Percentiles rank a stretch among this genome's conserved stretches.
phyloP scores from a whole-genome alignment of 176 grass and related monocot genomes.

The Raddia distichophylla region DNA sequence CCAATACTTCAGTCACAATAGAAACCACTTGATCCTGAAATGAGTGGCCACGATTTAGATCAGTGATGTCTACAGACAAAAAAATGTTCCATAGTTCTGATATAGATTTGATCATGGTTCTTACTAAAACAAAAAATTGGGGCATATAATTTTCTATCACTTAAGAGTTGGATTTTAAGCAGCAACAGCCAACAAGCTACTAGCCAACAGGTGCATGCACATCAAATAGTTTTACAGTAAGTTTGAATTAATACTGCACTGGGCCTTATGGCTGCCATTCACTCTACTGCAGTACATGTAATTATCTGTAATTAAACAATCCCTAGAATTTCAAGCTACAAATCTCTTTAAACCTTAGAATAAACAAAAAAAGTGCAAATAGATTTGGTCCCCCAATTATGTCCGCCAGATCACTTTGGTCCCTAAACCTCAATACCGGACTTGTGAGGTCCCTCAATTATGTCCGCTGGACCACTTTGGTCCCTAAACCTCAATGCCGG shows the following conservation, averaged over 20 bases:
- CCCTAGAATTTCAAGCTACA: not conserved
- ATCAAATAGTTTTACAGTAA: not conserved
- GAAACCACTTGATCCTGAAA: conserved; percentile 88
- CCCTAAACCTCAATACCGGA: too few species aligned
- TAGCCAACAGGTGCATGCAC: not conserved
- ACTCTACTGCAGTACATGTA: not conserved
- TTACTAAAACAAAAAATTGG: not conserved
- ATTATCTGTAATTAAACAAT: not conserved
- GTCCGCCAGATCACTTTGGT: too few species aligned
- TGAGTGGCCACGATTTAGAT: not conserved
- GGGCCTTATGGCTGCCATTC: not conserved
- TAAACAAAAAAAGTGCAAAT: too few species aligned
- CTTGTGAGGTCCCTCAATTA: too few species aligned
- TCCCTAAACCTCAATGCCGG: too few species aligned
- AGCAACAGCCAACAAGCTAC: not conserved
- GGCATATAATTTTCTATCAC: not conserved
- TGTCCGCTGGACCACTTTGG: too few species aligned
- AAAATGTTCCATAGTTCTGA: not conserved
- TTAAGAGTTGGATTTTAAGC: conserved; percentile 26
- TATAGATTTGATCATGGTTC: conserved; percentile 22
- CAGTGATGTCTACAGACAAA: not conserved
- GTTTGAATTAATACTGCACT: not conserved
- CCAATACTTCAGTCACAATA: conserved; percentile 72
- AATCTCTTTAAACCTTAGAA: too few species aligned
- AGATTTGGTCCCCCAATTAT: too few species aligned